Base-by-base conservation (phyloP, 2,329 filamentous ascomycete species). In the Hypoxylon sp. region DNA sequence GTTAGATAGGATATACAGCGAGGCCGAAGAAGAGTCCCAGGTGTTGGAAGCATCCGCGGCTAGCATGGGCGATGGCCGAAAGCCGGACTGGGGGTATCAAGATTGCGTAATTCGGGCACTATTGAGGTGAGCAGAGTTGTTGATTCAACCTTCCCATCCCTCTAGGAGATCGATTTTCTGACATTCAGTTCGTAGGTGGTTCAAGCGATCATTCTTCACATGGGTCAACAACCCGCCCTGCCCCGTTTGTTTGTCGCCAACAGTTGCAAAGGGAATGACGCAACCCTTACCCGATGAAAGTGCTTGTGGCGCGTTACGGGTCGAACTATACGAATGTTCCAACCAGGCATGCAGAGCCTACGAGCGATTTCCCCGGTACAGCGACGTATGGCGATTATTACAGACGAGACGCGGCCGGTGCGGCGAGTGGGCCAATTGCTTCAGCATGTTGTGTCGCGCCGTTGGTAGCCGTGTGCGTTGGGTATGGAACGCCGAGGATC, bases 361-460 rank as follows among this genome's bases (percentile, higher is more conserved):
- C 77, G 95, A 98, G 80, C 90, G 95, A 71, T 99, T 98, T 74
- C 95, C 96, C 42, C 89, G 96, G 68, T 98, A 97, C 80, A 95
- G 93, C 66, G 95, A 99, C 78, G 95, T 97, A 27, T 98, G 97
- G 90, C 91, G 94, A 56, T 82, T 98, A 68, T 84, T 99, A 48
- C 92, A 98, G 80, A 97, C 94, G 30, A 87, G 93, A 73, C 88
- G 92, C 73, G 96, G 96, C 37, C 91, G 96, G 73, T 92, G 92
- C 68, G 96, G 96, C 69, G 96, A 99, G 83, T 98, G 96, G 94
- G 94, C 94, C 73, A 98, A 98, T 82, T 98, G 95, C 85, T 99
- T 99, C 83, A 95, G 92, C 82, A 98, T 98, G 96, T 87, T 99
- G 58, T 98, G 95, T 84, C 90, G 95, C 67, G 96, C 96, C 3